Evolutionary conservation across 805 yeast species (phyloP).

Genomic region (Cyberlindnera mississippiensis): DNA sequence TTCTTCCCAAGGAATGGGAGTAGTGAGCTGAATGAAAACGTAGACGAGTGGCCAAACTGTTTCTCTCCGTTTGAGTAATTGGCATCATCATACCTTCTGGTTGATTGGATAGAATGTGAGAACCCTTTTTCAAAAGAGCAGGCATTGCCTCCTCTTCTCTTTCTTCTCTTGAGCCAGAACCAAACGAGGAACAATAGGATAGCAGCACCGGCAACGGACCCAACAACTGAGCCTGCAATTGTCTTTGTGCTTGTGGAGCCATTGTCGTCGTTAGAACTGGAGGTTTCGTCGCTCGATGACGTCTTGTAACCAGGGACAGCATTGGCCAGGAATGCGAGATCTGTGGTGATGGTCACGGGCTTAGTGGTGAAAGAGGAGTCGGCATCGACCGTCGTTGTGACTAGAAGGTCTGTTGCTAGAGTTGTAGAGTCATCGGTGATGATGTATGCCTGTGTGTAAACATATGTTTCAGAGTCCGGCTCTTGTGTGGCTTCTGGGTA

Average conservation of each 20-base stretch:
- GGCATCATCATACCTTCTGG: slow-evolving; percentile 21
- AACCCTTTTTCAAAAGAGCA: slow-evolving; percentile 20
- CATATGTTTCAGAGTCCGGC: slow-evolving; percentile 13
- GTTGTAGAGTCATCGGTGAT: slow-evolving; percentile 21
- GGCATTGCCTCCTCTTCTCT: background rate
- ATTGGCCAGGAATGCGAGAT: slow-evolving; percentile 17
- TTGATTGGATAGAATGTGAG: slow-evolving; percentile 25
- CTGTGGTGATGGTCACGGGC: slow-evolving; percentile 17
- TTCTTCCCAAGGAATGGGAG: slow-evolving; percentile 10
- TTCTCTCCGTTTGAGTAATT: background rate
- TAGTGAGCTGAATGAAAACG: slow-evolving; percentile 4
- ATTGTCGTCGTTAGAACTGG: background rate
- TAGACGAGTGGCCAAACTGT: background rate
- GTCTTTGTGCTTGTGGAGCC: slow-evolving; percentile 4
- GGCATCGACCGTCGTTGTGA: slow-evolving; percentile 9
- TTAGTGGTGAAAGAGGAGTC: slow-evolving; percentile 4
- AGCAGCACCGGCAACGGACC: slow-evolving; percentile 21
- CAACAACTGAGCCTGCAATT: slow-evolving; percentile 28
- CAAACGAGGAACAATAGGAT: slow-evolving; percentile 16
- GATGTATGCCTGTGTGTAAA: slow-evolving; percentile 20
- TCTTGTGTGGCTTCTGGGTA: slow-evolving; percentile 5
- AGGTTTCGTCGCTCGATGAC: background rate
- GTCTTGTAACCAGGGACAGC: slow-evolving; percentile 9
- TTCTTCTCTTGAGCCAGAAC: slow-evolving; percentile 15
- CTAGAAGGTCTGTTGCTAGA: slow-evolving; percentile 19